Percentiles rank a stretch among this genome's conserved stretches.
phyloP scores from a whole-genome alignment of 495 filamentous ascomycete species.

The Friedmanniomyces simplex region DNA sequence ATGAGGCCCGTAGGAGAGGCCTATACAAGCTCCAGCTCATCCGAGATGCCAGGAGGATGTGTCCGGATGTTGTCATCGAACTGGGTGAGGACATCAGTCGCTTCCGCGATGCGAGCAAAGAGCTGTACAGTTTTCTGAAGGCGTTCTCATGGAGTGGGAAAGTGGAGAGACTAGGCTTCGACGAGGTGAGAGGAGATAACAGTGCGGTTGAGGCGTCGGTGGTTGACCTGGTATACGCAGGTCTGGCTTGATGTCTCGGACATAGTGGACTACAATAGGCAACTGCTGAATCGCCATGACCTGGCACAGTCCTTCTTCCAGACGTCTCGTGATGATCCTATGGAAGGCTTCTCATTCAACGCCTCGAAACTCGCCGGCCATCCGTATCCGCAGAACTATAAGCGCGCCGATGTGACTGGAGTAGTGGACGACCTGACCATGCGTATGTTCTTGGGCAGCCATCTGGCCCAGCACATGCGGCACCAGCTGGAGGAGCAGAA shows the following conservation, averaged over 20 bases:
- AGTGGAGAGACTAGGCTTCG: conserved; percentile 73
- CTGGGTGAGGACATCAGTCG: conserved; percentile 78
- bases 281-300: conserved; percentile 55
- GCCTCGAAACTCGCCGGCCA: conserved; percentile 51
- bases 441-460: conserved; percentile 36
- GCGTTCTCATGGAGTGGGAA: conserved; percentile 61
- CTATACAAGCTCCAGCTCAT: conserved; percentile 77
- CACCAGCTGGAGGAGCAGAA: conserved; percentile 60
- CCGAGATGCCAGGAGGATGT: conserved; percentile 65
- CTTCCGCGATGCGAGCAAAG: conserved; percentile 78
- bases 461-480: conserved; percentile 64
- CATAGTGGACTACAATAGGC: conserved; percentile 68
- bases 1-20: conserved; percentile 64
- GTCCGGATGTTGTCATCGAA: conserved; percentile 75
- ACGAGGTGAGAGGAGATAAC: conserved; percentile 47
- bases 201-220: not conserved
- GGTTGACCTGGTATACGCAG: conserved; percentile 23
- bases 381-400: conserved; percentile 38
- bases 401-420: not conserved
- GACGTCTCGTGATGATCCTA: conserved; percentile 64
- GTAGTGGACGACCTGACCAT: conserved; percentile 18
- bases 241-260: conserved; percentile 74
- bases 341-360: conserved; percentile 67
- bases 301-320: conserved; percentile 65
- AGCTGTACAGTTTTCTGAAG: conserved; percentile 59